Base-by-base conservation (phyloP, 495 filamentous ascomycete genomes). In the Trichoderma parareesei region DNA sequence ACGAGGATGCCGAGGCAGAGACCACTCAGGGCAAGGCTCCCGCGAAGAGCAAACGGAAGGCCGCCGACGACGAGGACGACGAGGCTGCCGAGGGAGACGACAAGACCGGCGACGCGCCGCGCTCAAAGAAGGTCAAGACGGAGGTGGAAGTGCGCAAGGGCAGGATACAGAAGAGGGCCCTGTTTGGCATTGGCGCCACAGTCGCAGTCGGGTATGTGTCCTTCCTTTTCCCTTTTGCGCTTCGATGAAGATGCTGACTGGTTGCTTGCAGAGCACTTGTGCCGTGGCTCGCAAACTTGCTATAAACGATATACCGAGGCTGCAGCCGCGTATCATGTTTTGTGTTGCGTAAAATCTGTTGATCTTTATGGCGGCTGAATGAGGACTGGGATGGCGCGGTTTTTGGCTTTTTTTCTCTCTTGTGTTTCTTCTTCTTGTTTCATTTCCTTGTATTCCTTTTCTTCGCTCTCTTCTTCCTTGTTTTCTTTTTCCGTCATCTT, bases 141-240 rank as follows among this genome's bases (percentile, higher is more conserved):
- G 78, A 92, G 49, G 83, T 88, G 18, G 87, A 93, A 73, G 71
- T 96, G 65, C 87, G 87, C 74, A 91, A 88, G 73, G 90, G 96
- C 75, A 88, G 84, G 67, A 88, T 96, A 48, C 85, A 88, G 75
- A 91, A 86, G 70, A 85, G 90, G 69, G 91, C 93, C 62, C 80
- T 94, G 65, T 80, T 95, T 69, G 93, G 94, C 53, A 82, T 97
- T 63, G 90, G 86, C 43, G 91, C 88, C 49, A 91, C 89, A 33
- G 84, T 97, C 74, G 89, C 89, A 38, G 80, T 97, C 77, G 92
- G 92, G 93, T 97, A 82, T 77, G 92, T 88, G 33, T 37, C 6
- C n/a, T 8, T 37, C 20, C 20, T 11, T 38, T 37, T 55, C 5
- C 37, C 57, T 13, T 61, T 4, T 14, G 41, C 44, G 16, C 4